Evolutionary conservation across 495 filamentous ascomycete species (phyloP), one percentile per base, ranked within the genome.

Genomic region (Penicillium fimorum): DNA sequence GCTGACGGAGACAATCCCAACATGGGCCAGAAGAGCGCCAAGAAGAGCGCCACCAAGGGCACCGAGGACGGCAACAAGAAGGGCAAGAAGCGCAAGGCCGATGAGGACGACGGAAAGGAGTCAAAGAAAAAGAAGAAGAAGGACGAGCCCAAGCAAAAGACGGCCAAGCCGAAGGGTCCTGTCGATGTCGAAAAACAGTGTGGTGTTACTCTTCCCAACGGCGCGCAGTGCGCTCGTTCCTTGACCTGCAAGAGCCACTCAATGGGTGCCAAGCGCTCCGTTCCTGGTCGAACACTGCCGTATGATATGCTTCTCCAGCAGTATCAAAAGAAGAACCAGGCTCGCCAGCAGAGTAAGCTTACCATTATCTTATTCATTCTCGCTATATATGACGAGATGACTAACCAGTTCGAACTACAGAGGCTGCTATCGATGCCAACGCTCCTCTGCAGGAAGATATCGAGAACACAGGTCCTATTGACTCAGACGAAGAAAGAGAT

Each of bases 291-390:
- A 30, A 93, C 89, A 35, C 76, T 96, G 48, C 95, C 95, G 2
- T 98, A 98, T 67, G 93, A 97, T 70, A 91, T 94, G 84, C 76
- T 98, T 25, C 82, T 98, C 22, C 84, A 89, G 29, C 88, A 90
- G 17, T 97, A 98, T 70, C 94, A 98, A 76, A 97, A 97, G 80
- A 96, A 96, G 79, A 98, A 97, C 68, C 94, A 97, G 73, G 94
- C 94, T 12, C 93, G 95, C 63, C 89, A 94, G 75, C 93, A 97
- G 69, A 95, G 89, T 92, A 81, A 60, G 82, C 27, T 20, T 75
- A 11, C 4, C 40, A n/a, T 49, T 27, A 47, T 22, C 45, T 32
- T 35, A 24, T 7, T 47, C 2, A 20, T 17, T 1, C 41, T 44
- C 45, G n/a, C 6, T 10, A 44, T 47, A 7, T 0, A 18, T 47